Evolutionary conservation across 2,329 filamentous ascomycete genomes (phyloP).

Genomic region (Sporothrix phasma): DNA sequence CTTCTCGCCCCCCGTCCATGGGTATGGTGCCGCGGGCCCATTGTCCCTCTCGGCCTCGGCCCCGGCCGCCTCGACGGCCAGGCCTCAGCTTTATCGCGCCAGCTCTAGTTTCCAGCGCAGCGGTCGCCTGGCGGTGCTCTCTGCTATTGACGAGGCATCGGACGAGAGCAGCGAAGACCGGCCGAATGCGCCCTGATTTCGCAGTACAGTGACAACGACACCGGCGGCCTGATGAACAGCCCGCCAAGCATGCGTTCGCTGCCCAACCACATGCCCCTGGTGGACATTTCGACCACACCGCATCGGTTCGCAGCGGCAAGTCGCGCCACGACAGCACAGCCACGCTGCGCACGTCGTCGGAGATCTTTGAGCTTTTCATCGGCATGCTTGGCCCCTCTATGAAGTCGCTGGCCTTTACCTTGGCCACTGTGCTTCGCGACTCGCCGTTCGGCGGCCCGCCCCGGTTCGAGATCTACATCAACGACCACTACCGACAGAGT

Average conservation of each 20-base stretch:
- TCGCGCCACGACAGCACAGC: constrained; percentile 18
- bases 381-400: constrained; percentile 81
- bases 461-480: constrained; percentile 59
- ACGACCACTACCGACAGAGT: constrained; percentile 71
- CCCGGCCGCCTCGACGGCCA: neutral
- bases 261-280: neutral
- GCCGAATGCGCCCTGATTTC: neutral
- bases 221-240: neutral
- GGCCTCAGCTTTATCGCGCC: constrained; percentile 20
- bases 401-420: constrained; percentile 86
- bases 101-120: constrained; percentile 30
- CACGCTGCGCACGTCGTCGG: constrained; percentile 52
- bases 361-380: constrained; percentile 91
- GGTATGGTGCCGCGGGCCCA: neutral
- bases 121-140: constrained; percentile 36
- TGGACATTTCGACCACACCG: neutral
- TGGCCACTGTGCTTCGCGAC: constrained; percentile 81
- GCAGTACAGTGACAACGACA: neutral
- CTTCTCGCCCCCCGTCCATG: constrained; percentile 25
- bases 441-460: constrained; percentile 67
- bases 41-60: neutral
- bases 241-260: neutral
- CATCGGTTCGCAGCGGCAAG: neutral
- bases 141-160: constrained; percentile 53
- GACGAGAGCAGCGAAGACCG: constrained; percentile 44